phyloP scores from a whole-genome alignment of 352 stramenopile species.

The Globisporangium spinosum region DNA sequence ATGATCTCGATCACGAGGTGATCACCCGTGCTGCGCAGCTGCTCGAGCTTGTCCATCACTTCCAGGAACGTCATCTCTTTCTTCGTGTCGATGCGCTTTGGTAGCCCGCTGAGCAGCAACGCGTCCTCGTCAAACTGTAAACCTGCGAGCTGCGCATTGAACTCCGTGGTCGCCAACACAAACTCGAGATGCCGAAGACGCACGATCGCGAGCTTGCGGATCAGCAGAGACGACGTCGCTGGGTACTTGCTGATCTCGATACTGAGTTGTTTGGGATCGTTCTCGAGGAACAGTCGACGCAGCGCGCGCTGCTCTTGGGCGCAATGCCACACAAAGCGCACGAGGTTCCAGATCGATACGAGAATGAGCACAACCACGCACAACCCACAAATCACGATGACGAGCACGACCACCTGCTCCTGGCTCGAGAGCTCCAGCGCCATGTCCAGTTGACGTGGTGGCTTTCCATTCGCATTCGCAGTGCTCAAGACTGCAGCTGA shows the following conservation, averaged over 20 bases:
- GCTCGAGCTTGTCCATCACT: conserved; percentile 48
- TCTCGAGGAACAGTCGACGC: conserved; percentile 34
- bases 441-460: conserved; percentile 5
- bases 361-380: conserved; percentile 35
- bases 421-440: conserved; percentile 47
- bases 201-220: conserved; percentile 45
- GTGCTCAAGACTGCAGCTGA: background rate
- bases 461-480: background rate
- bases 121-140: conserved; percentile 40
- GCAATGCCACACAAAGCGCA: conserved; percentile 37
- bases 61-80: conserved; percentile 65
- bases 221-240: conserved; percentile 31
- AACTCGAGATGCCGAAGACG: conserved; percentile 50
- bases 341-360: conserved; percentile 35
- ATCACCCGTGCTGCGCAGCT: conserved; percentile 50
- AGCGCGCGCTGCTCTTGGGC: conserved; percentile 43
- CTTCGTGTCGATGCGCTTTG: conserved; percentile 24
- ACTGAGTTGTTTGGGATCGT: conserved; percentile 24
- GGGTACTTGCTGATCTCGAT: conserved; percentile 33
- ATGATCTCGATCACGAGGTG: conserved; percentile 54
- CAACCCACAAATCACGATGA: conserved; percentile 43
- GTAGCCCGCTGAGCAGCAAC: conserved; percentile 40
- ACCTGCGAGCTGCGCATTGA: conserved; percentile 29
- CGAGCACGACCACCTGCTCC: conserved; percentile 58
- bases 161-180: conserved; percentile 25